A percentile compares a stretch with the other conserved stretches of the same genome.
These are phyloP conservation scores for Plasmodium coatneyi DNA, from an alignment of 169 alveolate genomes.

Conservation along the genomic window DNA sequence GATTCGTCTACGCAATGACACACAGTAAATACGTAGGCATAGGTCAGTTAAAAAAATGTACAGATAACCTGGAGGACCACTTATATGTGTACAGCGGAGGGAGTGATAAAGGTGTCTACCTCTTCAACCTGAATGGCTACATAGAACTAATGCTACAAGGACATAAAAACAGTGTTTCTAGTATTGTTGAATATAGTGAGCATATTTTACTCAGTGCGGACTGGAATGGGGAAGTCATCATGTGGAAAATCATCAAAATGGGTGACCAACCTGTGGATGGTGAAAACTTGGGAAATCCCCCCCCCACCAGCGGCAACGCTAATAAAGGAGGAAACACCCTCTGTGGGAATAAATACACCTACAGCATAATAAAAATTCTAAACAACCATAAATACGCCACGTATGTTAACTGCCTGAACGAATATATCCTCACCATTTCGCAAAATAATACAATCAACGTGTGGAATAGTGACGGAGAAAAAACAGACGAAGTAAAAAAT, in stretches of 20 bases:
- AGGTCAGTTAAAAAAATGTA: conserved; percentile 16
- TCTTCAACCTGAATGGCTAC: conserved; percentile 31
- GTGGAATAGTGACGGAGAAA: conserved; percentile 34
- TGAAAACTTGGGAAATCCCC: background rate
- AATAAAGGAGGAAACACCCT: background rate
- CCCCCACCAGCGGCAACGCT: background rate
- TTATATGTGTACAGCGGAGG: conserved; percentile 70
- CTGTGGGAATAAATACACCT: conserved; percentile 23
- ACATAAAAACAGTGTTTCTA: conserved; percentile 49
- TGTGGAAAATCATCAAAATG: conserved; percentile 21
- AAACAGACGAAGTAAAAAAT: conserved; percentile 54
- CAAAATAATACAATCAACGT: conserved; percentile 39
- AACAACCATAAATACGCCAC: conserved; percentile 48
- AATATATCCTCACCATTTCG: conserved; percentile 43
- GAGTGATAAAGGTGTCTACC: conserved; percentile 21
- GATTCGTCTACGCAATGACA: conserved; percentile 32
- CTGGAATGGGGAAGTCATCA: conserved; percentile 62
- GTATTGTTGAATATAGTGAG: conserved; percentile 43
- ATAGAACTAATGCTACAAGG: conserved; percentile 62
- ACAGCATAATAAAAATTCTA: conserved; percentile 40
- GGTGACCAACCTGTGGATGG: background rate
- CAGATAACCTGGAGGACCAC: conserved; percentile 5
- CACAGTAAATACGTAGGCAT: conserved; percentile 61
- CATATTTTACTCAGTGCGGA: conserved; percentile 58
- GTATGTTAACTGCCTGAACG: conserved; percentile 37